Percentiles rank a stretch among this genome's conserved stretches.
phyloP scores from a whole-genome alignment of 345 rosid species.

The Erodium maritimum region DNA sequence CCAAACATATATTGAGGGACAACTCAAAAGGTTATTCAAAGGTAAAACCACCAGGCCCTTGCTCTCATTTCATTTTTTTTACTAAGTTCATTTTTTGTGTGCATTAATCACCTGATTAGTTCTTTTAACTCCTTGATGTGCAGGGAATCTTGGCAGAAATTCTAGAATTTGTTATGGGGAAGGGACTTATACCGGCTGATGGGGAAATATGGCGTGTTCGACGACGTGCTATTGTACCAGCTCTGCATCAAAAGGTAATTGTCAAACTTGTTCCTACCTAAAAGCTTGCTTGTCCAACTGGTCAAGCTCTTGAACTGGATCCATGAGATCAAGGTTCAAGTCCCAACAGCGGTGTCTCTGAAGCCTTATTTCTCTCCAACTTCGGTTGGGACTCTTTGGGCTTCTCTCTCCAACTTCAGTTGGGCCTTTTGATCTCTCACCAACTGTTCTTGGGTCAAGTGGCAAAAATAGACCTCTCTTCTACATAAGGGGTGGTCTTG shows the following conservation, averaged over 20 bases:
- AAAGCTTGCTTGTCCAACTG: too few relatives aligned
- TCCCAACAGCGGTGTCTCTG: too few relatives aligned
- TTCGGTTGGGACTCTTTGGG: too few relatives aligned
- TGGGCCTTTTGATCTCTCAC: too few relatives aligned
- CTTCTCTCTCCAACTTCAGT: too few relatives aligned
- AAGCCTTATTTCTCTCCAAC: too few relatives aligned
- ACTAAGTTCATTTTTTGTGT: not conserved
- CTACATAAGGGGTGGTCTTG: too few relatives aligned
- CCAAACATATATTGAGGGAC: conserved; percentile 76
- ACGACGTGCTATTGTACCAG: conserved; percentile 89
- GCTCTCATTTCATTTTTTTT: not conserved
- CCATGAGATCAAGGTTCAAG: too few relatives aligned
- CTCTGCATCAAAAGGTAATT: conserved; percentile 76
- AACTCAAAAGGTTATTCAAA: conserved; percentile 83
- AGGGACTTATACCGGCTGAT: conserved; percentile 93
- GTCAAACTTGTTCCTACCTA: too few relatives aligned
- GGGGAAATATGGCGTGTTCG: conserved; percentile 91
- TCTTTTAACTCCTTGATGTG: conserved; percentile 15
- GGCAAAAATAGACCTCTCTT: too few relatives aligned
- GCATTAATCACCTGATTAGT: not conserved
- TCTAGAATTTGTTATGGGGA: conserved; percentile 96
- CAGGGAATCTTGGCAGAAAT: conserved; percentile 93
- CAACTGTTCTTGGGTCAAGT: too few relatives aligned
- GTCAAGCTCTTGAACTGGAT: too few relatives aligned
- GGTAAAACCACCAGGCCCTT: conserved; percentile 25